Percentiles rank a stretch among this genome's conserved stretches.
Conservation (phyloP, 139 green algal genomes). For the Ettlia oleoabundans region DNA sequence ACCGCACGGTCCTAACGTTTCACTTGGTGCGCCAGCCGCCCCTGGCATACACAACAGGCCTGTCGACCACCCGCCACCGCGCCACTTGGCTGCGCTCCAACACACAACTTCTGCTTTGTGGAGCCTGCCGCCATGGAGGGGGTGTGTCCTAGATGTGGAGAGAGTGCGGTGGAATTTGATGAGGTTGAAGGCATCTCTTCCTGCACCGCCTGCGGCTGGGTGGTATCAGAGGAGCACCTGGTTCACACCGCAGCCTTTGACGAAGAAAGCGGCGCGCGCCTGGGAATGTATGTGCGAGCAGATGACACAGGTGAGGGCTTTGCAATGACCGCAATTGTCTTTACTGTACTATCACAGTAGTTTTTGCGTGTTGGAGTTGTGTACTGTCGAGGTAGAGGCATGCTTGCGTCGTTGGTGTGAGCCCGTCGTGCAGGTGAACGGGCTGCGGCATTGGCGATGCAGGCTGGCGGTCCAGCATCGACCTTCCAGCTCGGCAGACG, state of each 20-base stretch:
- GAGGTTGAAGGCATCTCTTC: conserved; percentile 2
- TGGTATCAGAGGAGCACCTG: conserved; percentile 13
- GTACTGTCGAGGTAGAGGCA: not conserved
- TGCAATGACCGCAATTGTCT: not conserved
- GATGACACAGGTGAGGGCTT: conserved; percentile 2
- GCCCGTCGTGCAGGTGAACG: not conserved
- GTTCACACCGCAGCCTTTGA: conserved; percentile 7
- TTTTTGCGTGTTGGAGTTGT: not conserved
- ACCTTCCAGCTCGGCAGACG: not conserved
- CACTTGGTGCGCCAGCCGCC: no score
- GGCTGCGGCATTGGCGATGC: not conserved
- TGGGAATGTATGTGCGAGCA: not conserved
- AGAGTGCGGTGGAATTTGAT: conserved; percentile 12
- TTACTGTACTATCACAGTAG: not conserved
- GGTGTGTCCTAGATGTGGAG: conserved; percentile 5
- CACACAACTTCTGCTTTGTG: not conserved
- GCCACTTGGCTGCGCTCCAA: not conserved
- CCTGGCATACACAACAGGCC: no score
- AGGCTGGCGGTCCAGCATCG: not conserved
- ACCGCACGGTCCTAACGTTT: no score
- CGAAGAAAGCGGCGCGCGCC: not conserved
- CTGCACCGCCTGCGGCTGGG: conserved; percentile 9
- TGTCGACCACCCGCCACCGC: no score
- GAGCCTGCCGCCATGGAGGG: not conserved
- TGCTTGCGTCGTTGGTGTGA: no score